Conservation (phyloP, 73 alveolate genomes). For the Paraurostyla sp. region DNA sequence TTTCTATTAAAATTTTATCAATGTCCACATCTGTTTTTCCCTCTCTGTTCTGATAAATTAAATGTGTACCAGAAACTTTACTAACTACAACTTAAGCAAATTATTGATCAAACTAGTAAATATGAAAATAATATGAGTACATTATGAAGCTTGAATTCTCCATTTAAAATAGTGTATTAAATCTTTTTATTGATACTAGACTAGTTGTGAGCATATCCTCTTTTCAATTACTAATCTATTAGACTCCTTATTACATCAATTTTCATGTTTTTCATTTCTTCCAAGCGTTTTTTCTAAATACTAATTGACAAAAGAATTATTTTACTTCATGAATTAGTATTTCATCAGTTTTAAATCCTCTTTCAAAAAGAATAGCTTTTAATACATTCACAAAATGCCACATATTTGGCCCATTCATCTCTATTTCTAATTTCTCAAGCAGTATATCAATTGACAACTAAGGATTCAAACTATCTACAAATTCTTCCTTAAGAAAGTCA, state of each 20-base stretch:
- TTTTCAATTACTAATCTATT: slow-evolving; percentile 24
- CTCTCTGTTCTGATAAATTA: slow-evolving; percentile 57
- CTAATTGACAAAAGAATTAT: neutral
- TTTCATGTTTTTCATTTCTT: slow-evolving; percentile 39
- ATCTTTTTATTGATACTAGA: slow-evolving; percentile 21
- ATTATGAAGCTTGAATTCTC: slow-evolving; percentile 39
- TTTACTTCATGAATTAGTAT: slow-evolving; percentile 34
- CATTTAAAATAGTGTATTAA: slow-evolving; percentile 27
- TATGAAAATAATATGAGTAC: neutral
- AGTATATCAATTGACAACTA: slow-evolving; percentile 52
- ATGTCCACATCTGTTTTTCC: slow-evolving; percentile 65
- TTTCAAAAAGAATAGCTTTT: slow-evolving; percentile 58
- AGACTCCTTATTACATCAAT: slow-evolving; percentile 27
- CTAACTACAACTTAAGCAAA: slow-evolving; percentile 60
- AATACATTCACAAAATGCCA: slow-evolving; percentile 70
- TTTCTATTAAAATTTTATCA: slow-evolving; percentile 60
- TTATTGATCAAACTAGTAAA: neutral
- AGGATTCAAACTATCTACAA: slow-evolving; percentile 60
- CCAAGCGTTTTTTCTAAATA: slow-evolving; percentile 10
- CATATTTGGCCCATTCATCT: slow-evolving; percentile 65
- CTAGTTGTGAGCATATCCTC: neutral
- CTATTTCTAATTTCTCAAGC: slow-evolving; percentile 55
- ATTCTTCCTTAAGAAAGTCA: slow-evolving; percentile 54
- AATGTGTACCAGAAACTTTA: slow-evolving; percentile 40
- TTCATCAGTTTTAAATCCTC: slow-evolving; percentile 66